phyloP scores from a whole-genome alignment of 257 asterid genomes.

The Nicotiana tomentosiformis region DNA sequence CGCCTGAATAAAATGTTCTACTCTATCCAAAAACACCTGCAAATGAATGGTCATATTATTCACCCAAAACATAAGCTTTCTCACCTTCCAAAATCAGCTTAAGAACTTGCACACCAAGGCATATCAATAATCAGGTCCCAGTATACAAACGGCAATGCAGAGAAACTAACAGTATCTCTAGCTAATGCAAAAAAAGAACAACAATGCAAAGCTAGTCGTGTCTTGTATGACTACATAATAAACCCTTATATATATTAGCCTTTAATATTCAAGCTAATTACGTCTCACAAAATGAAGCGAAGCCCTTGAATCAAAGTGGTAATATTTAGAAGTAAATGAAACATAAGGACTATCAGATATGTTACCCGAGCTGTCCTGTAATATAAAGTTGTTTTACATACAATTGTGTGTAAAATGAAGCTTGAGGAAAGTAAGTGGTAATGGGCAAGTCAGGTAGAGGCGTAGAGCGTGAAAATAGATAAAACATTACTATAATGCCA shows the following conservation, averaged over 20 bases:
- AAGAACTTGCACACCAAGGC: too few relatives aligned
- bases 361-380: neutral
- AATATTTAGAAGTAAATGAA: neutral
- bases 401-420: neutral
- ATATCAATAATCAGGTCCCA: too few relatives aligned
- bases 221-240: neutral
- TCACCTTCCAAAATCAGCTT: neutral
- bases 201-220: neutral
- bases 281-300: neutral
- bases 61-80: neutral
- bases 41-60: slow-evolving; percentile 7
- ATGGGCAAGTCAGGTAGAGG: neutral
- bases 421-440: neutral
- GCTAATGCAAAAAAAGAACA: neutral
- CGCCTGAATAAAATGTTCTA: slow-evolving; percentile 84
- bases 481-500: neutral
- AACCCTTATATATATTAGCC: neutral
- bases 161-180: neutral
- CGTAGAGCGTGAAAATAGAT: neutral
- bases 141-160: neutral
- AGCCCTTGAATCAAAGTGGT: neutral
- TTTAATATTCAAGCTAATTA: neutral
- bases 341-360: neutral
- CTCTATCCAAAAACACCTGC: slow-evolving; percentile 82
- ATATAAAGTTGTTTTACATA: neutral